These are phyloP conservation scores for Hordeum vulgare DNA, from an alignment of 176 grass and related monocot genomes.

Conservation along the genomic window MorexV3_pseudomolecules_assembly NC_058519.1:612584301-612584800, in stretches of 20 bases:
- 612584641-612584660: too few species aligned
- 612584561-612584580: neutral
- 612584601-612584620: neutral
- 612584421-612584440: neutral
- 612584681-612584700: too few species aligned
- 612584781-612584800: neutral
- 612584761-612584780: neutral
- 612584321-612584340: neutral
- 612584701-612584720: too few species aligned
- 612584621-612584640: too few species aligned
- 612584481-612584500: neutral
- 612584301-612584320: neutral
- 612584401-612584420: neutral
- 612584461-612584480: neutral
- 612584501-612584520: neutral
- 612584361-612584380: neutral
- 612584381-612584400: neutral
- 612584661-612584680: too few species aligned
- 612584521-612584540: neutral
- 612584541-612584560: neutral
- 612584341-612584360: neutral
- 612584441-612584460: neutral
- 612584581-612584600: neutral
- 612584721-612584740: too few species aligned
- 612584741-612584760: too few species aligned